Conservation (phyloP, 306 rosid genomes). For the cucumber (Cucumis sativus) region Cucumber_9930_V3 NC_026659.2:27059501-27060000, state of each 20-base stretch:
- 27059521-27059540: conserved; percentile 47
- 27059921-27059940: conserved; percentile 22
- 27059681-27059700: conserved; percentile 82
- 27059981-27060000: conserved; percentile 16
- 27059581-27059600: conserved; percentile 49
- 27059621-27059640: not conserved
- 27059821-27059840: conserved; percentile 13
- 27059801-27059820: conserved; percentile 10
- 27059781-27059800: not conserved
- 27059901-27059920: conserved; percentile 47
- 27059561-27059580: conserved; percentile 55
- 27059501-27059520: conserved; percentile 44
- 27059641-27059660: conserved; percentile 11
- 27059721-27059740: conserved; percentile 19
- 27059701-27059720: conserved; percentile 61
- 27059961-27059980: not conserved
- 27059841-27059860: conserved; percentile 81
- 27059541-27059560: conserved; percentile 49
- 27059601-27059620: not conserved
- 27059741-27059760: conserved; percentile 16
- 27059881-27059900: conserved; percentile 58
- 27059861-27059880: conserved; percentile 80
- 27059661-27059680: conserved; percentile 30
- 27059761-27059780: conserved; percentile 68
- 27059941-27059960: not conserved